Evolutionary conservation across 257 asterid species (phyloP), one percentile per base, ranked within the genome.

Genomic region (Solanum tacnaense): DNA sequence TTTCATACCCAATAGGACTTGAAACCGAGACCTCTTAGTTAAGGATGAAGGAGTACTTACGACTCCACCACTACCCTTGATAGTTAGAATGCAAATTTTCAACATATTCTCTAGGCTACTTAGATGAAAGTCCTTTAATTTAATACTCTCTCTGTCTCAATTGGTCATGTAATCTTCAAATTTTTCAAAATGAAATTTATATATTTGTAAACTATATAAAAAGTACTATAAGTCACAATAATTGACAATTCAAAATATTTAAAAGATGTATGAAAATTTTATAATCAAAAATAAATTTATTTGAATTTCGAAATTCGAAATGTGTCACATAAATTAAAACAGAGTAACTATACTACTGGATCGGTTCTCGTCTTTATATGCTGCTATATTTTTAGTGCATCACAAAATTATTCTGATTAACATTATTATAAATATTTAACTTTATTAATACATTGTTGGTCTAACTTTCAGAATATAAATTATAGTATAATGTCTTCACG

Each of bases 1-100:
- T 1, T 56, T 2, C 0, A 0, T 7, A 6, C 0, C 23, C 1
- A 56, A 56, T 0, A 9, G 7, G 9, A 56, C 65, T 6, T 3
- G 2, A 56, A 18, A 0, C n/a, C n/a, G 4, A 18, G 10, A 56
- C 3, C 11, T 56, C 23, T 56, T 18, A 3, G 10, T 56, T 56
- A 56, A 18, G 9, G 65, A 18, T 6, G 65, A 46, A 13, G 1
- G n/a, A 56, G n/a, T 56, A 56, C n/a, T 52, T 52, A 52, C 23
- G 4, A 16, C 62, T 52, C 62, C 62, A 52, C 4, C 62, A 2
- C 8, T 16, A 52, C 1, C 23, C 23, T 52, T 6, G 9, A 0
- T 16, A 3, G 23, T 52, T 52, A 56, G 5, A 20, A 58, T 58
- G 12, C 0, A 3, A 58, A 56, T 56, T 18, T 20, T 56, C 25